A percentile compares a stretch with the other conserved stretches of the same genome.
Conservation (phyloP, 768 basidiomycete species). For the Suillus placidus region DNA sequence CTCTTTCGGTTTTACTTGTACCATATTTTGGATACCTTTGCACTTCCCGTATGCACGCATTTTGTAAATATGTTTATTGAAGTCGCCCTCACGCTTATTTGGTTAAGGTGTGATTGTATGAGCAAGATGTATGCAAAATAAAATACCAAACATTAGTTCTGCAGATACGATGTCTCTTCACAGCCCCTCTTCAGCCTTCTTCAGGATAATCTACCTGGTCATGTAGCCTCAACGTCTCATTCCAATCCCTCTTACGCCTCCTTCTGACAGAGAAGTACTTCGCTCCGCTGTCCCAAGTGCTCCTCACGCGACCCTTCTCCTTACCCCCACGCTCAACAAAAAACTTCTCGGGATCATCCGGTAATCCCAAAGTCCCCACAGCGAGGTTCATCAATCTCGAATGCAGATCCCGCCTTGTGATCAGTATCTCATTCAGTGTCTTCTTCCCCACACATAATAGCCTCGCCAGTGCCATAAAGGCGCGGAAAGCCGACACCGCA, state of each 20-base stretch:
- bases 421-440: constrained; percentile 56
- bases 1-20: neutral
- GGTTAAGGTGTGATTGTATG: neutral
- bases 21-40: neutral
- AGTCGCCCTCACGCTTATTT: neutral
- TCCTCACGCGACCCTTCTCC: constrained; percentile 70
- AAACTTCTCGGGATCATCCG: constrained; percentile 67
- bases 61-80: neutral
- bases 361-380: constrained; percentile 57
- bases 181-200: constrained; percentile 47
- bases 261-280: constrained; percentile 81
- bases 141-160: neutral
- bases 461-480: constrained; percentile 61
- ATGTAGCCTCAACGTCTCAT: constrained; percentile 79
- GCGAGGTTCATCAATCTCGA: constrained; percentile 70
- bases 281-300: constrained; percentile 68
- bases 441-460: constrained; percentile 64
- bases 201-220: constrained; percentile 83
- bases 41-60: neutral
- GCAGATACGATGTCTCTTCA: neutral
- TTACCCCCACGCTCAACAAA: constrained; percentile 59
- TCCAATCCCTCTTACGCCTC: constrained; percentile 87
- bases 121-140: neutral
- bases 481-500: constrained; percentile 76
- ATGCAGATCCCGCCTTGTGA: constrained; percentile 58